phyloP scores from a whole-genome alignment of 176 grass and related monocot genomes.

The Alopecurus myosuroides region DNA sequence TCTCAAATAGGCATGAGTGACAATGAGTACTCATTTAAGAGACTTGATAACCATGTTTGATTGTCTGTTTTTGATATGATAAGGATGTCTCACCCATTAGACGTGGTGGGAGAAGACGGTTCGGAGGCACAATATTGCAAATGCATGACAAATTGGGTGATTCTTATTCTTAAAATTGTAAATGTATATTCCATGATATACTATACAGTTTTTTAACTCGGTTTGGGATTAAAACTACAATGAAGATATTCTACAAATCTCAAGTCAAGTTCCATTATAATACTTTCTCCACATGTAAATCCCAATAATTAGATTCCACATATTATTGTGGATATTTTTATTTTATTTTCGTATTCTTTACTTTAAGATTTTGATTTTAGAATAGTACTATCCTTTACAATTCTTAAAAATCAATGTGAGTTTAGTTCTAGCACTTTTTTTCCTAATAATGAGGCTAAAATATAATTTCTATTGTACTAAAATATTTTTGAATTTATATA shows the following conservation, averaged over 20 bases:
- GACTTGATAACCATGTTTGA: background rate
- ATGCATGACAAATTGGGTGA: background rate
- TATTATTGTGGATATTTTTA: background rate
- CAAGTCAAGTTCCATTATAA: background rate
- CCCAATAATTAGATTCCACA: background rate
- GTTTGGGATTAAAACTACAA: too few species aligned
- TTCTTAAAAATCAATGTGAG: background rate
- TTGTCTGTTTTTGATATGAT: background rate
- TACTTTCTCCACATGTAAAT: background rate
- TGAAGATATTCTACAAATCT: background rate
- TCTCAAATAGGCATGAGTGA: background rate
- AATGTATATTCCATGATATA: background rate
- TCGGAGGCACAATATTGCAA: background rate
- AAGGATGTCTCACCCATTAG: background rate
- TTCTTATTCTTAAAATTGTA: background rate
- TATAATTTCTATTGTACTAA: background rate
- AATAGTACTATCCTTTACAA: background rate
- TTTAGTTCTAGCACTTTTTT: background rate
- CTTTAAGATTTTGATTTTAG: background rate
- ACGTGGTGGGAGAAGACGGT: background rate
- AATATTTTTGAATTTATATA: background rate
- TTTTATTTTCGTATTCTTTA: background rate
- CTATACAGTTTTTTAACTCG: too few species aligned
- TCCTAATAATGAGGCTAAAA: background rate
- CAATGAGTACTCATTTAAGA: background rate